Evolutionary conservation across 805 yeast genomes (phyloP), one percentile per base, ranked within the genome.

Genomic region (Kockiozyma suomiensis): DNA sequence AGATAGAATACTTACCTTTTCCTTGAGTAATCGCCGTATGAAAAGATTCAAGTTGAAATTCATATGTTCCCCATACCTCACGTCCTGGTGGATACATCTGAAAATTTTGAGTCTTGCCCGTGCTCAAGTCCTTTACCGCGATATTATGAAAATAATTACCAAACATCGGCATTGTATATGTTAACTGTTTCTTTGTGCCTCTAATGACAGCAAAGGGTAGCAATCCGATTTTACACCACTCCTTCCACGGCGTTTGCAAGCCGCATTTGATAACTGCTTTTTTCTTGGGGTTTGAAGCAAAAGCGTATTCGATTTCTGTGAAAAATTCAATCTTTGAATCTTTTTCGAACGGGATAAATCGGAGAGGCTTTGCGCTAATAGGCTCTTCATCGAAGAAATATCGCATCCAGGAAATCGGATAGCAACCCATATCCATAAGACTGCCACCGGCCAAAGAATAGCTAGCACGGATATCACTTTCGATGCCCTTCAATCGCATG

Each of bases 351-450:
- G 47, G 23, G 17, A 48, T 33, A 10, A 26, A 21, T 10, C 43
- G 54, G 12, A 48, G 10, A 1, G 19, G n/a, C 19, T 42, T 56
- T n/a, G 59, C 66, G 7, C 56, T 23, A 13, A 32, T 28, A 19
- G 66, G 65, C 35, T 62, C 58, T 38, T 46, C 62, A 26, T 35
- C 40, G 3, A 62, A n/a, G 21, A 41, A 51, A 33, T 43, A 51
- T 8, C 66, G 55, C 57, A 53, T 62, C 65, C 65, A 62, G 3
- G 66, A 62, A 12, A 62, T 62, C 5, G 66, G 65, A 38, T 62
- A 62, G 46, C 58, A 61, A 5, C 65, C 65, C 58, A 52, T 54
- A 33, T 62, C 66, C 62, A 61, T 56, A 13, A 56, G 10, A 33
- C 57, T 56, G 13, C 66, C 66, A 3, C 66, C 66, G 1, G 56